Evolutionary conservation across 148 eudicot species (phyloP), one percentile per base, ranked within the genome.

Genomic region (Euryodendron excelsum): DNA sequence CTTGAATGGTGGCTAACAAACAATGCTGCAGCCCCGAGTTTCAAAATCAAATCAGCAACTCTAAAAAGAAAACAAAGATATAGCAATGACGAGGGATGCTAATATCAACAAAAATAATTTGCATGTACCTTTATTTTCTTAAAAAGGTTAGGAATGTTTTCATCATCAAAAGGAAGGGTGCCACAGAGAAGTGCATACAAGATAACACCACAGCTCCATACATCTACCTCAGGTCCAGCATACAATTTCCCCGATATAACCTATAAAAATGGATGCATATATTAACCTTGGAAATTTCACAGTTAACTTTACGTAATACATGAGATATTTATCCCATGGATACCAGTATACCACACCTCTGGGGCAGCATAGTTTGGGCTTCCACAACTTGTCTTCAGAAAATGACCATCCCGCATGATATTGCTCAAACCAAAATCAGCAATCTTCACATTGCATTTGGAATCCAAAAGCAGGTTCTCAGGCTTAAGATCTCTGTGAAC

Each of bases 281-380:
- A 56, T 77, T 58, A 68, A 45, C 60, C 9, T 10, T 48, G 44
- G 62, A 34, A 13, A 21, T 21, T 33, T 45, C 53, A 34, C 30
- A n/a, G 20, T 17, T 18, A n/a, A 30, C 11, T 31, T 36, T 34
- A n/a, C n/a, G n/a, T n/a, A 33, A 6, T 30, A 52, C 33, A 69
- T 48, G 17, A n/a, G n/a, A n/a, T n/a, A n/a, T n/a, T n/a, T n/a
- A 76, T 76, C 23, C 39, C 55, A 68, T 34, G 23, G 61, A 71
- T 50, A 65, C n/a, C n/a, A n/a, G n/a, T n/a, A n/a, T n/a, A n/a
- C 4, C 44, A 27, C 73, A 93, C 99, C 99, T 96, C 99, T 13
- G 99, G 99, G 74, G 99, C 99, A 39, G 99, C 99, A 90, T 96
- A 96, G 48, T 96, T 96, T 72, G 99, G 99, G 81, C 99, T 96